These are phyloP conservation scores for Eucommia ulmoides DNA, from an alignment of 257 asterid species.

Conservation along the genomic window DNA sequence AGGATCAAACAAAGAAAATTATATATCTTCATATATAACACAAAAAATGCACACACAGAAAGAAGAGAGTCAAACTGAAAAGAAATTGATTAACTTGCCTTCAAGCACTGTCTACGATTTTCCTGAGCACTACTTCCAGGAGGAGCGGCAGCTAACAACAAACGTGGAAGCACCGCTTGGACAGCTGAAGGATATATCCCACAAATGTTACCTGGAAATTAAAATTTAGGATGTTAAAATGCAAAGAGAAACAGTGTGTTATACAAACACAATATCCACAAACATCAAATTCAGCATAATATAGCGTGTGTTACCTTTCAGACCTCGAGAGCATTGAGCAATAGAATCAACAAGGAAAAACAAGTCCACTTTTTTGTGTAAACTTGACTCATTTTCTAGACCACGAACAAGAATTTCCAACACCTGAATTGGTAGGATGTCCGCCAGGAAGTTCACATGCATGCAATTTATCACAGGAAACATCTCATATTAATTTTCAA, in stretches of 20 bases:
- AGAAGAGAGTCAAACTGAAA: slow-evolving; percentile 1
- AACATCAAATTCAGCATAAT: neutral
- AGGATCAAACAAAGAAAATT: slow-evolving; percentile 5
- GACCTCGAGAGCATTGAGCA: slow-evolving; percentile 62
- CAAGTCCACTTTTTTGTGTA: slow-evolving; percentile 67
- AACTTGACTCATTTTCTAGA: slow-evolving; percentile 53
- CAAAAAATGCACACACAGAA: slow-evolving; percentile 5
- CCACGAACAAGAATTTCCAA: slow-evolving; percentile 53
- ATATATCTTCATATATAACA: neutral
- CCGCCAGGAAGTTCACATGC: too few relatives aligned
- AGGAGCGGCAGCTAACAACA: slow-evolving; percentile 84
- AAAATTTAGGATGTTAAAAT: too few relatives aligned
- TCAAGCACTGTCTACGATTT: slow-evolving; percentile 83
- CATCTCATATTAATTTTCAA: too few relatives aligned
- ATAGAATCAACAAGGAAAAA: slow-evolving; percentile 84
- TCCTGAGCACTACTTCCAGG: slow-evolving; percentile 65
- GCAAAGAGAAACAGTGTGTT: neutral
- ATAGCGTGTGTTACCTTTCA: slow-evolving; percentile 82
- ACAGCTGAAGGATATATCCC: slow-evolving; percentile 71
- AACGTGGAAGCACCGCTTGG: slow-evolving; percentile 64
- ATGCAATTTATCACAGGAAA: too few relatives aligned
- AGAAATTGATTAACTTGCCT: slow-evolving; percentile 33
- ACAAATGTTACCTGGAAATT: slow-evolving; percentile 59
- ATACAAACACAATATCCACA: neutral
- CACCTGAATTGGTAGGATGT: slow-evolving; percentile 29